Base-by-base conservation (phyloP, 306 rosid species). In the Cyamopsis tetragonoloba region DNA sequence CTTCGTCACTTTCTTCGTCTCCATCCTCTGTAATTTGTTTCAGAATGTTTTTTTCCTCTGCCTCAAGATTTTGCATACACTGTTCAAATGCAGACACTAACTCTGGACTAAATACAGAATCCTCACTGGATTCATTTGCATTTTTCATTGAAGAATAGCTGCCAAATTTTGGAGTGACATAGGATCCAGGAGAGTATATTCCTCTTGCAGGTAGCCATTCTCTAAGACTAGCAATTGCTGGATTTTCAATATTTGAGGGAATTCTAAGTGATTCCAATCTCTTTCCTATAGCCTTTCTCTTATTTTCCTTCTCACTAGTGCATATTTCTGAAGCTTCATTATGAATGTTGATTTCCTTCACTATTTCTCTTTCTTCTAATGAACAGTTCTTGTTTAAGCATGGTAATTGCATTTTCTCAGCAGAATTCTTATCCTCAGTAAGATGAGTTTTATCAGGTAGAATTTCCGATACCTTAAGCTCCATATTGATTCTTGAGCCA, bases 121-220 rank as follows among this genome's bases (percentile, higher is more conserved):
- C 76, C 28, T 73, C 71, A 41, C 20, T 19, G 4, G 77, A 61
- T 57, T 62, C 82, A 42, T 24, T 57, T 68, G 2, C 75, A 76
- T 31, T 79, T 37, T 70, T 42, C 53, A 28, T 77, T 23, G 31
- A 7, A 60, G 78, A 54, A 54, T 70, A 77, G 72, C 68, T 80
- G 1, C 88, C 88, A 39, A 83, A 76, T 72, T 76, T 79, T 23
- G 87, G 87, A 27, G 87, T 83, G 61, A 83, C 49, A 72, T 83
- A 76, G 53, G 82, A 54, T 41, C 69, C 82, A 35, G 75, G 74
- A 72, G 79, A 75, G 51, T 82, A 75, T 35, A 79, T 62, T 66
- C 73, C 80, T 39, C 68, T 50, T 28, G 28, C 50, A 47, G 81
- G 75, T 15, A 53, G 32, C 83, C 81, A 66, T 71, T 82, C 83